Conservation (phyloP, 2,329 filamentous ascomycete genomes). For the Bipolaris sorokiniana region DNA sequence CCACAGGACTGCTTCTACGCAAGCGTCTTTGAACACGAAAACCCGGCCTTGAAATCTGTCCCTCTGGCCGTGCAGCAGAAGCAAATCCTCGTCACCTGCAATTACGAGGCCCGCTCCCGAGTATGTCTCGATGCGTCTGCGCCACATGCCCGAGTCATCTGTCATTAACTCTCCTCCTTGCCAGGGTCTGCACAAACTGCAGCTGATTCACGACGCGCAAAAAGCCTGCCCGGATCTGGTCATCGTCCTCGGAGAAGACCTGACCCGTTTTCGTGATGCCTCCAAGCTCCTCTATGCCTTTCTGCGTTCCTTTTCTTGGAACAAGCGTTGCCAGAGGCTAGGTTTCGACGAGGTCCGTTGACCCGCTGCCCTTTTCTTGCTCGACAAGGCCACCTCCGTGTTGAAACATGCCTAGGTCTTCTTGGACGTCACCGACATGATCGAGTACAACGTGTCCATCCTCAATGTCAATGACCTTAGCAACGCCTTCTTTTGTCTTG, state of each 20-base stretch:
- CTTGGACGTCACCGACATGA: constrained; percentile 82
- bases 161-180: constrained; percentile 1
- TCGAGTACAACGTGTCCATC: constrained; percentile 78
- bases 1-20: constrained; percentile 88
- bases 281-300: constrained; percentile 82
- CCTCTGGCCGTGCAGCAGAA: constrained; percentile 91
- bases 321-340: constrained; percentile 75
- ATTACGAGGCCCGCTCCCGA: constrained; percentile 82
- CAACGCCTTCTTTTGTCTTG: constrained; percentile 81
- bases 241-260: constrained; percentile 80
- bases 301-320: constrained; percentile 77
- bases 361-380: constrained; percentile 7
- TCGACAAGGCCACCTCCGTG: neutral
- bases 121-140: constrained; percentile 38
- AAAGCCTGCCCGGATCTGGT: constrained; percentile 80
- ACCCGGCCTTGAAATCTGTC: constrained; percentile 72
- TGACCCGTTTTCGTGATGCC: constrained; percentile 77
- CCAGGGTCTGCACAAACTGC: constrained; percentile 74
- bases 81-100: constrained; percentile 72
- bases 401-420: constrained; percentile 58
- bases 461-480: constrained; percentile 70
- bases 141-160: constrained; percentile 7
- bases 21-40: constrained; percentile 82
- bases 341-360: constrained; percentile 82
- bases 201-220: constrained; percentile 82